Evolutionary conservation across 352 stramenopile genomes (phyloP).

Genomic region (Pythium rhizo-oryzae): DNA sequence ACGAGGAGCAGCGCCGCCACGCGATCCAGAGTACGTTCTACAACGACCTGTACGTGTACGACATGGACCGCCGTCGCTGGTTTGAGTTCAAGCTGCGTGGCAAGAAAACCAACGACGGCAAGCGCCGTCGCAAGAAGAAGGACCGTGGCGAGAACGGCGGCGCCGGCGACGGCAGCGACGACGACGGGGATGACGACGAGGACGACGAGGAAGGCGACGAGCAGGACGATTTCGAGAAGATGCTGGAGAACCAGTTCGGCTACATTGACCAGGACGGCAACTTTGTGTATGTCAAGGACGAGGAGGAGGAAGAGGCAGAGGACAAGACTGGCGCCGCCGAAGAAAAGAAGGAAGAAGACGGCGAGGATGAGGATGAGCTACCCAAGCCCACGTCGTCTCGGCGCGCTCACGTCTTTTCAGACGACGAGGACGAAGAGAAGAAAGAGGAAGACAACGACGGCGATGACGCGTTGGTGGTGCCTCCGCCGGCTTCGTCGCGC

Average conservation of each 20-base stretch:
- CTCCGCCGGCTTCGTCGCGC: not conserved
- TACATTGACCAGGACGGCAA: slow-evolving; percentile 96
- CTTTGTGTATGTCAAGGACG: slow-evolving; percentile 95
- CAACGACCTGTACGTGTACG: slow-evolving; percentile 97
- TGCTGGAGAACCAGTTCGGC: slow-evolving; percentile 93
- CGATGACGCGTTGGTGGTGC: slow-evolving; percentile 18
- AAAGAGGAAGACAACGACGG: slow-evolving; percentile 27
- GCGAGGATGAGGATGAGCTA: slow-evolving; percentile 1
- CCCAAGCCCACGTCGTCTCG: not conserved
- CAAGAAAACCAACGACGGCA: slow-evolving; percentile 74
- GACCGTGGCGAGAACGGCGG: slow-evolving; percentile 34
- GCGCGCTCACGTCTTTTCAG: slow-evolving; percentile 4
- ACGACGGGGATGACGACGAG: slow-evolving; percentile 44
- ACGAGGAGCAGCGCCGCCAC: slow-evolving; percentile 88
- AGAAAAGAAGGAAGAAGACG: slow-evolving; percentile 34
- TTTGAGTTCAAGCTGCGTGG: slow-evolving; percentile 91
- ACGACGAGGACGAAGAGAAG: slow-evolving; percentile 33
- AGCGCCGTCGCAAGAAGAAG: slow-evolving; percentile 70
- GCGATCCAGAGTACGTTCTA: slow-evolving; percentile 94
- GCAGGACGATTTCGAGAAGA: slow-evolving; percentile 82
- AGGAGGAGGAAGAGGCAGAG: slow-evolving; percentile 74
- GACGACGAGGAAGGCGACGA: slow-evolving; percentile 54
- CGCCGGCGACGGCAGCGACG: slow-evolving; percentile 25
- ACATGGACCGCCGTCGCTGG: slow-evolving; percentile 96
- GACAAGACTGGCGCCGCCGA: slow-evolving; percentile 18